Evolutionary conservation across 1,284 basidiomycete species (phyloP).

Genomic region (Xerocomus subilludens): DNA sequence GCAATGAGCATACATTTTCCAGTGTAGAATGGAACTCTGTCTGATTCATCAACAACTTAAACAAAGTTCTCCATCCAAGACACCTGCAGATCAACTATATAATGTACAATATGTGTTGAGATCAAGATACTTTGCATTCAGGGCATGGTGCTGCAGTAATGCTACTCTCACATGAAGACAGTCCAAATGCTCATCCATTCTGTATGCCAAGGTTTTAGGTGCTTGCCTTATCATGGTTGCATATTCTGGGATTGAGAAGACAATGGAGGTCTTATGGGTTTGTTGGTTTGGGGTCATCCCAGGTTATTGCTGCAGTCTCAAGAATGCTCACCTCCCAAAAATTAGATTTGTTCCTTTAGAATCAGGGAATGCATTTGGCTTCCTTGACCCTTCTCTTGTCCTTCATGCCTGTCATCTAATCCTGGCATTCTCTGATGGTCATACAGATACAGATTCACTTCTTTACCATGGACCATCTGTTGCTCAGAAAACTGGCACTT

Average conservation of each 20-base stretch:
- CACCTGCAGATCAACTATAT: conserved; percentile 48
- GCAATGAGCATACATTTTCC: conserved; percentile 11
- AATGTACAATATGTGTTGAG: conserved; percentile 35
- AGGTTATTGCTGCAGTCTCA: neutral
- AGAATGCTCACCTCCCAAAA: conserved; percentile 5
- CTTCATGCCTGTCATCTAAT: conserved; percentile 20
- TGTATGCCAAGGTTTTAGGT: conserved; percentile 23
- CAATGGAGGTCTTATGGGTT: conserved; percentile 27
- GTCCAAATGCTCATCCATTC: conserved; percentile 34
- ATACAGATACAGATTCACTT: neutral
- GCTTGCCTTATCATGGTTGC: no score
- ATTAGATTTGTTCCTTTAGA: conserved; percentile 16
- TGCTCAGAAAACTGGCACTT: neutral
- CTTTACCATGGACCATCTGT: no score
- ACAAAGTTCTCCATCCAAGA: neutral
- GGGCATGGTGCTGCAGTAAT: conserved; percentile 23
- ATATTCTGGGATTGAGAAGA: neutral
- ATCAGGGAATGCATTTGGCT: neutral
- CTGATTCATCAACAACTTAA: neutral
- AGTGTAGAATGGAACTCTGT: neutral
- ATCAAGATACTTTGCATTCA: conserved; percentile 45
- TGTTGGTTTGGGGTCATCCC: conserved; percentile 22
- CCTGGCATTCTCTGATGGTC: conserved; percentile 17
- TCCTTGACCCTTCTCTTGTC: conserved; percentile 8
- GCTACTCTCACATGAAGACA: conserved; percentile 31